A percentile compares a stretch with the other conserved stretches of the same genome.
Conservation (phyloP, 2,329 filamentous ascomycete genomes). For the Fusarium sp. region DNA sequence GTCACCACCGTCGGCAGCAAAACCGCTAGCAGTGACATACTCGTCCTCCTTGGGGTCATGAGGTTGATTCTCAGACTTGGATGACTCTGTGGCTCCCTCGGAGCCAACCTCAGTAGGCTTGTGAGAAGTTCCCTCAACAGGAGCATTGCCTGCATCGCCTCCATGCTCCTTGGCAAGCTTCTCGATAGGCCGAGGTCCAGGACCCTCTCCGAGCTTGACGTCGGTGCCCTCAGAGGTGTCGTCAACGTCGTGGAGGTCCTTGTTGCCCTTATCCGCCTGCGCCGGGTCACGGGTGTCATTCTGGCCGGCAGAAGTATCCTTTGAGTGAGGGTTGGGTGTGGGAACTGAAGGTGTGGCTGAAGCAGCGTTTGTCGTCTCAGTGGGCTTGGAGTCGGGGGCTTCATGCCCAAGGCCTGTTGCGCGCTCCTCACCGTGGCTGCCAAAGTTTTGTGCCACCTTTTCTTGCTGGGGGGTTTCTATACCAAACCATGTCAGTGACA, state of each 20-base stretch:
- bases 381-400: not conserved
- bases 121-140: slow-evolving; percentile 10
- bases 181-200: slow-evolving; percentile 43
- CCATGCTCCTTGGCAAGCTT: slow-evolving; percentile 49
- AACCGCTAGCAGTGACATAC: slow-evolving; percentile 65
- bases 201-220: slow-evolving; percentile 45
- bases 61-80: slow-evolving; percentile 23
- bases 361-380: not conserved
- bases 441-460: slow-evolving; percentile 26
- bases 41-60: slow-evolving; percentile 64
- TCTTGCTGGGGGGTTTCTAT: slow-evolving; percentile 32
- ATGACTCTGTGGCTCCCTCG: slow-evolving; percentile 4
- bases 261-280: slow-evolving; percentile 40
- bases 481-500: not conserved
- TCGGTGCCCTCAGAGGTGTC: slow-evolving; percentile 37
- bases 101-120: slow-evolving; percentile 20
- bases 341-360: slow-evolving; percentile 1
- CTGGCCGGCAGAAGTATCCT: slow-evolving; percentile 45
- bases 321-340: not conserved
- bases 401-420: slow-evolving; percentile 8
- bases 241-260: slow-evolving; percentile 49
- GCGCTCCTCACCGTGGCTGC: slow-evolving; percentile 13
- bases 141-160: slow-evolving; percentile 44
- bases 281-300: slow-evolving; percentile 53
- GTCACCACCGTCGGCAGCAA: slow-evolving; percentile 71